These are phyloP conservation scores for Cyberlindnera veronae DNA, from an alignment of 805 yeast genomes.

Conservation along the genomic window DNA sequence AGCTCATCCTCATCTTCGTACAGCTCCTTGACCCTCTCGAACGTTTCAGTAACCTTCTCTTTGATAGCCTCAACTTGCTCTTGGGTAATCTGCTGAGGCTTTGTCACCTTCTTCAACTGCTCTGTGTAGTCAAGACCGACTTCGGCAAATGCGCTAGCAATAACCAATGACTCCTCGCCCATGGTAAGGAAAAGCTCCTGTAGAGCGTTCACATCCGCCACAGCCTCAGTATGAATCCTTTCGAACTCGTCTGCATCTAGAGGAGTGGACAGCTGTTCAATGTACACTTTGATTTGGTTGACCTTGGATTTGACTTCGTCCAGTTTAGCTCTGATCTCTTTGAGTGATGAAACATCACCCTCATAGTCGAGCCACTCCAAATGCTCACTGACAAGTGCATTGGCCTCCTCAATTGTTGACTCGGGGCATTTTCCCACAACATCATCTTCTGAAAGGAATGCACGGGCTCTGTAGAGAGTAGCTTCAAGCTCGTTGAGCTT, in stretches of 20 bases:
- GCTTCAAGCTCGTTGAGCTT: slow-evolving; percentile 69
- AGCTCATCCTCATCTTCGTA: slow-evolving; percentile 22
- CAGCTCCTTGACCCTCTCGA: slow-evolving; percentile 28
- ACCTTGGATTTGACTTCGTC: slow-evolving; percentile 25
- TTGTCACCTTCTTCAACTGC: slow-evolving; percentile 44
- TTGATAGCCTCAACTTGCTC: slow-evolving; percentile 27
- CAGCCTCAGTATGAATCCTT: slow-evolving; percentile 41
- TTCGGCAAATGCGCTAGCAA: slow-evolving; percentile 41
- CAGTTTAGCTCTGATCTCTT: slow-evolving; percentile 36
- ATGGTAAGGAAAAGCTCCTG: slow-evolving; percentile 42
- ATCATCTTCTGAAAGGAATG: slow-evolving; percentile 52
- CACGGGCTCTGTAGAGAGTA: slow-evolving; percentile 65
- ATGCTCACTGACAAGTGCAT: slow-evolving; percentile 40
- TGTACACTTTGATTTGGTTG: slow-evolving; percentile 34
- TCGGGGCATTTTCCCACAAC: slow-evolving; percentile 40
- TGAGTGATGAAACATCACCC: slow-evolving; percentile 45
- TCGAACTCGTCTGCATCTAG: slow-evolving; percentile 45
- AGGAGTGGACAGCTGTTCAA: slow-evolving; percentile 43
- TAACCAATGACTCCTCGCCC: slow-evolving; percentile 41
- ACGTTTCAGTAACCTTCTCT: slow-evolving; percentile 26
- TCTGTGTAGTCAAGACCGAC: slow-evolving; percentile 49
- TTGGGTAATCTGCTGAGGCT: slow-evolving; percentile 23
- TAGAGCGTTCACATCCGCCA: slow-evolving; percentile 36
- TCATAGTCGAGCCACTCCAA: slow-evolving; percentile 81
- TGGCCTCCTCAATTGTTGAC: slow-evolving; percentile 35